Percentiles rank a stretch among this genome's conserved stretches.
Conservation (phyloP, 345 rosid genomes). For the Clarkia xantiana region DNA sequence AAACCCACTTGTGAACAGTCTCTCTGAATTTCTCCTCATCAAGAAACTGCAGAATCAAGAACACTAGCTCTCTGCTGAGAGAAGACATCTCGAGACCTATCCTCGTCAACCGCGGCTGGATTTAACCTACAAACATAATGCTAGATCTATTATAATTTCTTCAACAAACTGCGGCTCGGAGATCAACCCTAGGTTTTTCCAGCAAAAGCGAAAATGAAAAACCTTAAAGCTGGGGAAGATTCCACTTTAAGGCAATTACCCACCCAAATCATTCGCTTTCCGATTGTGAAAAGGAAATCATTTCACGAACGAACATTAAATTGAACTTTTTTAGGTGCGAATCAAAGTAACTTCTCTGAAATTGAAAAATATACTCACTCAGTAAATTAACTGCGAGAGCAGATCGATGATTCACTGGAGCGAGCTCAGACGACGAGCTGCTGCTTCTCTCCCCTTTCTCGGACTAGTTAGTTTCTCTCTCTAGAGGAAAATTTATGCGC, state of each 20-base stretch:
- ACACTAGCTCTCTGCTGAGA: constrained; percentile 97
- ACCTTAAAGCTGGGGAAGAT: too few species aligned
- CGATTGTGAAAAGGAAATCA: too few species aligned
- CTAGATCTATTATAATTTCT: constrained; percentile 46
- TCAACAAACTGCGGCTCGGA: too few species aligned
- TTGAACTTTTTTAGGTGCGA: too few species aligned
- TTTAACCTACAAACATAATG: constrained; percentile 12
- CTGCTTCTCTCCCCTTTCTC: constrained; percentile 8
- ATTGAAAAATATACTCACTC: not conserved
- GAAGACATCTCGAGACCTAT: constrained; percentile 59
- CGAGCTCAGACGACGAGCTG: constrained; percentile 11
- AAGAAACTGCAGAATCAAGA: constrained; percentile 94
- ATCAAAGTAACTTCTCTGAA: too few species aligned
- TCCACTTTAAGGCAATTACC: too few species aligned
- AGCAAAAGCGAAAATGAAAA: too few species aligned
- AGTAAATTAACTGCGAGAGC: constrained; percentile 3
- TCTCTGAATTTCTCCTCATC: constrained; percentile 99
- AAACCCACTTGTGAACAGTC: constrained; percentile 85
- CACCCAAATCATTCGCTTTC: too few species aligned
- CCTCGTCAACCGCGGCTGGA: constrained; percentile 12
- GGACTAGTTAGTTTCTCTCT: not conserved
- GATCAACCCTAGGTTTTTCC: too few species aligned
- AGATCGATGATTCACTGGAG: constrained; percentile 15
- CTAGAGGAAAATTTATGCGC: not conserved
- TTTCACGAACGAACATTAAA: too few species aligned